Conservation (phyloP, 2,329 filamentous ascomycete species). For the Gliomastix tumulicola region DNA sequence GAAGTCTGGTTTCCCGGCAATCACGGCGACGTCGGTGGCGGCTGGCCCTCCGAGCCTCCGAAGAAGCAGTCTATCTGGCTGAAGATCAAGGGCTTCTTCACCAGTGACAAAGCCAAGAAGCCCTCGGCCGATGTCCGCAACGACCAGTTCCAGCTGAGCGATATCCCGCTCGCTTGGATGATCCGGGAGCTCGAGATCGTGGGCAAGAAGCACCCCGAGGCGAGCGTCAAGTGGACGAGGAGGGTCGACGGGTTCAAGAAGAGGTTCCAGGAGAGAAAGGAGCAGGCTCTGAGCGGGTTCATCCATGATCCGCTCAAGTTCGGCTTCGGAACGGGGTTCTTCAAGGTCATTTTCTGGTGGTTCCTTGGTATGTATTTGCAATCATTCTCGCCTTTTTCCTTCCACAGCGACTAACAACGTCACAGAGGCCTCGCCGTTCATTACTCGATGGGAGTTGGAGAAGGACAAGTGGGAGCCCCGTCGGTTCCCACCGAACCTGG, state of each 20-base stretch:
- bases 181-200: slow-evolving; percentile 37
- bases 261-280: slow-evolving; percentile 18
- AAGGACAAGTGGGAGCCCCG: no score
- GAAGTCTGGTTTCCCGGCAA: slow-evolving; percentile 51
- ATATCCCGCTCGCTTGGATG: slow-evolving; percentile 46
- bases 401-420: no score
- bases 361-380: slow-evolving; percentile 35
- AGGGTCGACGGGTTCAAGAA: slow-evolving; percentile 22
- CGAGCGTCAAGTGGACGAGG: slow-evolving; percentile 25
- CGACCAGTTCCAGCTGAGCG: slow-evolving; percentile 36
- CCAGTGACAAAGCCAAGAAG: slow-evolving; percentile 20
- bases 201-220: slow-evolving; percentile 17
- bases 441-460: no score
- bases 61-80: slow-evolving; percentile 21
- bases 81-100: slow-evolving; percentile 25
- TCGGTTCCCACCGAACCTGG: no score
- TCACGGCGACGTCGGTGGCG: slow-evolving; percentile 47
- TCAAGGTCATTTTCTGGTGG: slow-evolving; percentile 32
- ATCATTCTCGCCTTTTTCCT: no score
- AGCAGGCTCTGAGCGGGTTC: slow-evolving; percentile 19
- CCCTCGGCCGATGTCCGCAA: slow-evolving; percentile 18
- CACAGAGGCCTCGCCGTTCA: no score
- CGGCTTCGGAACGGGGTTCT: slow-evolving; percentile 26
- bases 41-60: slow-evolving; percentile 30
- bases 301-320: slow-evolving; percentile 31